A percentile compares a stretch with the other conserved stretches of the same genome.
phyloP scores from a whole-genome alignment of 2,329 filamentous ascomycete genomes.

The Xylaria polymorpha region DNA sequence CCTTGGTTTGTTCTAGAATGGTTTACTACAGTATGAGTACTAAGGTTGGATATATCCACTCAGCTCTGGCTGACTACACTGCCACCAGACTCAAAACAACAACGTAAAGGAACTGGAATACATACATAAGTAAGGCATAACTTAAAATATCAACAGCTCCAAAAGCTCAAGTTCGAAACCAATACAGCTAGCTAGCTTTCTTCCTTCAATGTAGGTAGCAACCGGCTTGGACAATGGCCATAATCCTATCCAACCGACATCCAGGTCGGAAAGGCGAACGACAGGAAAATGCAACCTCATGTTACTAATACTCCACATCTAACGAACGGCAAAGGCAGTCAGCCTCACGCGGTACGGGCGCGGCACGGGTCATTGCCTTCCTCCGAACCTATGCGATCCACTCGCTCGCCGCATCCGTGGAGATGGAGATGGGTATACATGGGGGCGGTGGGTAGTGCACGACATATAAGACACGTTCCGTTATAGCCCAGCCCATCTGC shows the following conservation, averaged over 20 bases:
- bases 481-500: neutral
- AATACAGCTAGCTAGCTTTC: neutral
- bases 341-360: conserved; percentile 24
- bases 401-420: conserved; percentile 11
- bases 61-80: neutral
- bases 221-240: neutral
- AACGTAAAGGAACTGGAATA: neutral
- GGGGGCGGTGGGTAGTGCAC: neutral
- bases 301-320: conserved; percentile 6
- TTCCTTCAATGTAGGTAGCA: neutral
- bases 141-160: neutral
- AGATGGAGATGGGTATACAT: neutral
- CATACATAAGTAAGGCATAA: no score
- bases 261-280: neutral
- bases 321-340: neutral
- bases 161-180: neutral
- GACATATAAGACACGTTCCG: neutral
- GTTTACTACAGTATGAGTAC: neutral
- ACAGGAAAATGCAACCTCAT: neutral
- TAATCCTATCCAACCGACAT: neutral
- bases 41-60: neutral
- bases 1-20: neutral
- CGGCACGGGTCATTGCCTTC: conserved; percentile 17
- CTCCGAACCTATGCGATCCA: conserved; percentile 18
- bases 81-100: no score